phyloP scores from a whole-genome alignment of 305 asterid genomes.

The Lippia alba region DNA sequence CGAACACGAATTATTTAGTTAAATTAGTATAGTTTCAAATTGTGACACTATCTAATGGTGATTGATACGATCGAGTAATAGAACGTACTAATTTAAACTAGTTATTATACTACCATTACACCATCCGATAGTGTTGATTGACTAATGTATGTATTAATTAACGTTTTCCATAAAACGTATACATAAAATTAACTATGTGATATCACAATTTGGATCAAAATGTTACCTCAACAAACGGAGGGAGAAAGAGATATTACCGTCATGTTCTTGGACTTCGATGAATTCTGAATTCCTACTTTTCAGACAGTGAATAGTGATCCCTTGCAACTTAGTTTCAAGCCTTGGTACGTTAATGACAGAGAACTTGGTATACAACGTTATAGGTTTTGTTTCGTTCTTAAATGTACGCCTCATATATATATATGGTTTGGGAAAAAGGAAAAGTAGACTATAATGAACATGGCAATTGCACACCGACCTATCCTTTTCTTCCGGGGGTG shows the following conservation, averaged over 20 bases:
- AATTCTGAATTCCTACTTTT: conserved; percentile 1
- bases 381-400: neutral
- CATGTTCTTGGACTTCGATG: conserved; percentile 27
- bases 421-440: neutral
- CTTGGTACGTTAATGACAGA: neutral
- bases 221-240: neutral
- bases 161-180: no score
- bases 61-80: no score
- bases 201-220: neutral
- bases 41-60: no score
- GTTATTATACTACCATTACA: no score
- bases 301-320: conserved; percentile 7
- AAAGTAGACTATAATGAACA: neutral
- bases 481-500: conserved; percentile 36
- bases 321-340: neutral
- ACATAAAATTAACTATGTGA: no score
- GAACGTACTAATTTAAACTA: no score
- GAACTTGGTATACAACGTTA: neutral
- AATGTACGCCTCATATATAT: neutral
- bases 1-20: no score
- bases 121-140: no score
- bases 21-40: no score
- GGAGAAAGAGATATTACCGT: conserved; percentile 29
- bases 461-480: conserved; percentile 36
- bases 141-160: no score